Evolutionary conservation across 2,329 filamentous ascomycete genomes (phyloP).

Genomic region (Monosporascus cannonballus): DNA sequence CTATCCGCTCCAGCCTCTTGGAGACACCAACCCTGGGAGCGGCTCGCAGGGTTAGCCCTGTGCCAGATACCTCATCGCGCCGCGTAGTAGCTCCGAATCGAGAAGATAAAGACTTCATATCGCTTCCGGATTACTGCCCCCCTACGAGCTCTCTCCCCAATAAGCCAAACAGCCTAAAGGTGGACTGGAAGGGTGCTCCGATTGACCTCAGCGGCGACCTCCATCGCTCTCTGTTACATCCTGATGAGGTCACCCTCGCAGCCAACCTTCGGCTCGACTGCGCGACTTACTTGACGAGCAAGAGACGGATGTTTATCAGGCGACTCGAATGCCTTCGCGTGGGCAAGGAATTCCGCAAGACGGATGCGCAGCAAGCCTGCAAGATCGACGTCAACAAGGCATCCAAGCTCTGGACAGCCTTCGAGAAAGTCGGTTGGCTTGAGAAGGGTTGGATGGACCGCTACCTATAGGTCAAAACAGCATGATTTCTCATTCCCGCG

Average conservation of each 20-base stretch:
- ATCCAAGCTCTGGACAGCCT: conserved; percentile 85
- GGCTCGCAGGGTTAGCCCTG: conserved; percentile 31
- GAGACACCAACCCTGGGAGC: conserved; percentile 24
- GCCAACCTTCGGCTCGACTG: conserved; percentile 76
- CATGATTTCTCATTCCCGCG: not conserved
- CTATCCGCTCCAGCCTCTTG: conserved; percentile 21
- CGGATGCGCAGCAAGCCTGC: conserved; percentile 91
- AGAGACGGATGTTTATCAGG: conserved; percentile 81
- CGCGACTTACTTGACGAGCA: conserved; percentile 85
- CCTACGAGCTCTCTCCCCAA: conserved; percentile 58
- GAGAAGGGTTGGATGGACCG: conserved; percentile 40
- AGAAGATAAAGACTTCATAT: conserved; percentile 75
- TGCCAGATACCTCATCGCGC: conserved; percentile 42
- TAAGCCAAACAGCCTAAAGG: conserved; percentile 67
- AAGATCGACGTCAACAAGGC: conserved; percentile 98
- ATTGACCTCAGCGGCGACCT: conserved; percentile 72
- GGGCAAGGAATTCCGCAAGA: conserved; percentile 87
- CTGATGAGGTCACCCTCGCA: conserved; percentile 71
- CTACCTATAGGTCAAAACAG: conserved; percentile 21
- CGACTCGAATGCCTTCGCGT: conserved; percentile 61
- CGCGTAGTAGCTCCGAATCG: conserved; percentile 58
- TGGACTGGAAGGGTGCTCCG: conserved; percentile 79
- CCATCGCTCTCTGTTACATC: conserved; percentile 64
- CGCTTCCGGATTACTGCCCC: conserved; percentile 68
- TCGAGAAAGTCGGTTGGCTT: conserved; percentile 82